Evolutionary conservation across 805 yeast species (phyloP).

Genomic region (Hanseniaspora lachancei): DNA sequence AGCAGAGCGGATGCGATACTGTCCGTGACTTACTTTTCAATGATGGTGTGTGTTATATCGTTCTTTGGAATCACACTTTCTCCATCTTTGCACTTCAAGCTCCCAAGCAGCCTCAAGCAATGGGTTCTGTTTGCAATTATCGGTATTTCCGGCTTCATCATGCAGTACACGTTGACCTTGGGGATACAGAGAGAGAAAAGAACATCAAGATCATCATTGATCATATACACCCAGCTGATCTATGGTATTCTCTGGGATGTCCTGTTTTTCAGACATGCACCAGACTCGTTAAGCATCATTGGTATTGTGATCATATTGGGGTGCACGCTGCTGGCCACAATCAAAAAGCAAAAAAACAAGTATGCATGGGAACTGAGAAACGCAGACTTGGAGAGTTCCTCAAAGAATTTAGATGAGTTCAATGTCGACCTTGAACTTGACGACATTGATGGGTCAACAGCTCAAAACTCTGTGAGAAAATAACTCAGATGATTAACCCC

Average conservation of each 20-base stretch:
- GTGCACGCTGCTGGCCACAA: constrained; percentile 49
- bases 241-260: constrained; percentile 70
- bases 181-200: constrained; percentile 67
- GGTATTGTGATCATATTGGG: constrained; percentile 60
- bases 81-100: constrained; percentile 47
- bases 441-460: not conserved
- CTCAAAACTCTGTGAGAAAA: not conserved
- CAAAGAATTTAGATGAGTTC: not conserved
- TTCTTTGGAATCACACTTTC: constrained; percentile 37
- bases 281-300: constrained; percentile 50
- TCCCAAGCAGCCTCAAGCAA: constrained; percentile 50
- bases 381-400: not conserved
- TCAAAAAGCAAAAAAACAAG: constrained; percentile 14
- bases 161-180: constrained; percentile 66
- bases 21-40: constrained; percentile 65
- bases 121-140: constrained; percentile 51
- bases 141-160: constrained; percentile 68
- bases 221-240: constrained; percentile 63
- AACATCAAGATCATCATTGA: constrained; percentile 64
- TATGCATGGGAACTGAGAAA: not conserved
- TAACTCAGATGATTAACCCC: not conserved
- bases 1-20: constrained; percentile 65
- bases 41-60: constrained; percentile 44
- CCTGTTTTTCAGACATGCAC: constrained; percentile 57
- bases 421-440: constrained; percentile 4